Conservation (phyloP, 2,329 filamentous ascomycete species). For the Ceratocystis cacaofunesta region DNA sequence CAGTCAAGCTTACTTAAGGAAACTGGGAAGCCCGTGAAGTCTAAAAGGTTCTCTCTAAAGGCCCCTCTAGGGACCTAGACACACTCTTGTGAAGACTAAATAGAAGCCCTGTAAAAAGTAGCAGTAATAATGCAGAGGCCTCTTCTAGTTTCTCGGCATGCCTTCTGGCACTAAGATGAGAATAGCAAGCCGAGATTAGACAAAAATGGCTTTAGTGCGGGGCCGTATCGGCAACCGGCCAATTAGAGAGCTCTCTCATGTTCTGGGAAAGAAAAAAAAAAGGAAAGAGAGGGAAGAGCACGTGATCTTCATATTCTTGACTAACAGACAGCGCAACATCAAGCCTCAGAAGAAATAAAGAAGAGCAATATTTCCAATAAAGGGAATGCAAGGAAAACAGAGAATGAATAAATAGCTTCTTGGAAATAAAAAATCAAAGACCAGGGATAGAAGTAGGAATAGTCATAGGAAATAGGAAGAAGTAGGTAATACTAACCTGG, state of each 20-base stretch:
- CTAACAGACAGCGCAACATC: too few relatives aligned
- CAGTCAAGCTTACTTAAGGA: too few relatives aligned
- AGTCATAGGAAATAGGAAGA: constrained; percentile 33
- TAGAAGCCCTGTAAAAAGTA: too few relatives aligned
- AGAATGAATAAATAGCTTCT: too few relatives aligned
- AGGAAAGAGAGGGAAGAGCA: neutral
- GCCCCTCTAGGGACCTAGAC: neutral
- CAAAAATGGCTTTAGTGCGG: neutral
- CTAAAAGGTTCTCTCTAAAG: too few relatives aligned
- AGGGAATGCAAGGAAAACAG: neutral
- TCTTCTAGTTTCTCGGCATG: neutral
- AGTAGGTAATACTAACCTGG: constrained; percentile 80
- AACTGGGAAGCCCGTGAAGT: too few relatives aligned
- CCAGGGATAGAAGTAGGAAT: too few relatives aligned
- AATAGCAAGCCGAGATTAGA: neutral
- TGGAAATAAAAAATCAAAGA: too few relatives aligned
- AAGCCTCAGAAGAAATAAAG: too few relatives aligned
- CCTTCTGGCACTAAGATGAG: constrained; percentile 6
- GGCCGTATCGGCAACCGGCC: constrained; percentile 23
- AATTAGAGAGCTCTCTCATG: constrained; percentile 26
- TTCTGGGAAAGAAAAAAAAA: neutral
- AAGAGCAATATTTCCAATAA: neutral
- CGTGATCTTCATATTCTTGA: too few relatives aligned
- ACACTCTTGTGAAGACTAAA: neutral
- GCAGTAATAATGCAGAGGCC: too few relatives aligned